These are phyloP conservation scores for Cutaneotrichosporon mucoides DNA, from an alignment of 1,284 basidiomycete species.

Conservation along the genomic window DNA sequence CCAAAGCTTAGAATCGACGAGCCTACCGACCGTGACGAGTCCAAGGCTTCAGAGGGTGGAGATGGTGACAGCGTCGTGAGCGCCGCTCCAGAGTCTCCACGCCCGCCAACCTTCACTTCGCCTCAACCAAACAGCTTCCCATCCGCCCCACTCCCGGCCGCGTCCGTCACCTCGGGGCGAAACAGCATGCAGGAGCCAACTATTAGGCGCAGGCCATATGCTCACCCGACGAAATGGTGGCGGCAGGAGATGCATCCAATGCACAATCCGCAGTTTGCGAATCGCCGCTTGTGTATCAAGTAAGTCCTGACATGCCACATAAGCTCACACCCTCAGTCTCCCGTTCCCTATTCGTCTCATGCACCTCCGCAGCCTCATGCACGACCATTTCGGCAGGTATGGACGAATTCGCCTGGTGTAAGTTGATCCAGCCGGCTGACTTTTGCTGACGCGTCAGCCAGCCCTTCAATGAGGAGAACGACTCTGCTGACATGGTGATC, in stretches of 20 bases:
- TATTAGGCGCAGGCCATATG: neutral
- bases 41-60: neutral
- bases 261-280: constrained; percentile 24
- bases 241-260: constrained; percentile 28
- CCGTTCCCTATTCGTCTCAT: constrained; percentile 25
- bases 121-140: no score
- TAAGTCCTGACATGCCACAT: constrained; percentile 12
- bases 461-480: no score
- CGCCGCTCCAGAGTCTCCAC: no score
- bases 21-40: neutral
- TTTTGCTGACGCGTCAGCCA: no score
- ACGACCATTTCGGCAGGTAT: constrained; percentile 31
- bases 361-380: constrained; percentile 12
- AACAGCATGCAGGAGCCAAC: no score
- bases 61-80: neutral
- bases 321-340: constrained; percentile 14
- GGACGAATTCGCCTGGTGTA: constrained; percentile 27
- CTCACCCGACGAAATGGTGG: constrained; percentile 20
- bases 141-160: neutral
- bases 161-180: neutral
- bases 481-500: no score
- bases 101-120: no score
- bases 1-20: neutral
- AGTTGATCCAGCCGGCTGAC: constrained; percentile 7
- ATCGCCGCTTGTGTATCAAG: constrained; percentile 26